Evolutionary conservation across 768 basidiomycete species (phyloP).

Genomic region (Podaxis rugospora): DNA sequence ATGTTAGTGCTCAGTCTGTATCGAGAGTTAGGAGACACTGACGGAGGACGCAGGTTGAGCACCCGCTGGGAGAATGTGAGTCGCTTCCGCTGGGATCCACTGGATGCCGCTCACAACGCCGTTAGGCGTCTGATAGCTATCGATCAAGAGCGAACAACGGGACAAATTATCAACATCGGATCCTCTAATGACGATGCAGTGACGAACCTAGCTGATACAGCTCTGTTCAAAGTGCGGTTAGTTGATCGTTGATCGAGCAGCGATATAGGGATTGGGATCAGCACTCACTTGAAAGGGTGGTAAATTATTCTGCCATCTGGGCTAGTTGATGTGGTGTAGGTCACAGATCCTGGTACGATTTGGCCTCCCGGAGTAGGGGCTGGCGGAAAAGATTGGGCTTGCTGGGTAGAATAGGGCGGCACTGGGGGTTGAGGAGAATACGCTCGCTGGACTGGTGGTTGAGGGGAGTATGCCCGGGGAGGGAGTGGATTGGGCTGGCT

Average conservation of each 20-base stretch:
- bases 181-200: slow-evolving; percentile 9
- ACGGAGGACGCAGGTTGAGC: slow-evolving; percentile 58
- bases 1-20: background rate
- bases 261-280: background rate
- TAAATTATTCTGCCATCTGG: slow-evolving; percentile 62
- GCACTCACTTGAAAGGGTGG: slow-evolving; percentile 59
- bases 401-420: slow-evolving; percentile 5
- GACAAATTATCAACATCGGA: slow-evolving; percentile 12
- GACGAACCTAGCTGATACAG: slow-evolving; percentile 67
- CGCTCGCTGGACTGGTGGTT: slow-evolving; percentile 14
- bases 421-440: slow-evolving; percentile 4
- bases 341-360: slow-evolving; percentile 64
- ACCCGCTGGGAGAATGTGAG: slow-evolving; percentile 52
- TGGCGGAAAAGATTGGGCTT: background rate
- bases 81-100: slow-evolving; percentile 69
- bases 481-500: slow-evolving; percentile 15
- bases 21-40: slow-evolving; percentile 17
- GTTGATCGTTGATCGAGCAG: slow-evolving; percentile 9
- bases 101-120: slow-evolving; percentile 66
- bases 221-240: slow-evolving; percentile 38
- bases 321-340: slow-evolving; percentile 63
- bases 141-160: slow-evolving; percentile 20
- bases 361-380: slow-evolving; percentile 22
- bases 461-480: slow-evolving; percentile 5
- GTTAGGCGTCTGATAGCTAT: slow-evolving; percentile 67